phyloP scores from a whole-genome alignment of 2,329 filamentous ascomycete genomes.

The Colletotrichum caudatum region DNA sequence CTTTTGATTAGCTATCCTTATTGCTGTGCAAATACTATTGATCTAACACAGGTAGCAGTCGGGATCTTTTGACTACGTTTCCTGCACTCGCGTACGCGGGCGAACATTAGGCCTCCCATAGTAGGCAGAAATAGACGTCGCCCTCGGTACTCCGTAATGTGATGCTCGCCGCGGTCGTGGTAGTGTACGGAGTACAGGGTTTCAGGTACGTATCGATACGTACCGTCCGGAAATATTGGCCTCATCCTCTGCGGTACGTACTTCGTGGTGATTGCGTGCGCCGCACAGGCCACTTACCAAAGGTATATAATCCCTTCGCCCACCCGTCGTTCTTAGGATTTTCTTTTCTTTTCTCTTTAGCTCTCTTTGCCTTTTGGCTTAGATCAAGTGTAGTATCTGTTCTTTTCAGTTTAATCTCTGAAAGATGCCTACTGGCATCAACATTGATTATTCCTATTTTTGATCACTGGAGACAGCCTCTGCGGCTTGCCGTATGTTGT shows the following conservation, averaged over 20 bases:
- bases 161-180: neutral
- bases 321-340: neutral
- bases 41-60: too few relatives aligned
- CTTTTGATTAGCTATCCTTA: too few relatives aligned
- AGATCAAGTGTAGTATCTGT: slow-evolving; percentile 85
- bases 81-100: neutral
- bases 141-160: neutral
- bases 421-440: slow-evolving; percentile 73
- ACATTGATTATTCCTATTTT: slow-evolving; percentile 81
- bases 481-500: slow-evolving; percentile 74
- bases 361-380: slow-evolving; percentile 60
- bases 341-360: slow-evolving; percentile 48
- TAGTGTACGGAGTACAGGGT: neutral
- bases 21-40: too few relatives aligned
- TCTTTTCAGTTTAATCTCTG: slow-evolving; percentile 88
- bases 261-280: neutral
- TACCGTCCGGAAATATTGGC: slow-evolving; percentile 8
- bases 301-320: slow-evolving; percentile 5
- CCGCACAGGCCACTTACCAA: slow-evolving; percentile 17
- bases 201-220: neutral
- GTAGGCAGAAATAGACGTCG: neutral
- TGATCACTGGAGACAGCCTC: slow-evolving; percentile 61
- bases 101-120: too few relatives aligned
- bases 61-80: neutral
- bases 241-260: slow-evolving; percentile 24